A percentile compares a stretch with the other conserved stretches of the same genome.
phyloP scores from a whole-genome alignment of 768 basidiomycete genomes.

The Mycena amicta region DNA sequence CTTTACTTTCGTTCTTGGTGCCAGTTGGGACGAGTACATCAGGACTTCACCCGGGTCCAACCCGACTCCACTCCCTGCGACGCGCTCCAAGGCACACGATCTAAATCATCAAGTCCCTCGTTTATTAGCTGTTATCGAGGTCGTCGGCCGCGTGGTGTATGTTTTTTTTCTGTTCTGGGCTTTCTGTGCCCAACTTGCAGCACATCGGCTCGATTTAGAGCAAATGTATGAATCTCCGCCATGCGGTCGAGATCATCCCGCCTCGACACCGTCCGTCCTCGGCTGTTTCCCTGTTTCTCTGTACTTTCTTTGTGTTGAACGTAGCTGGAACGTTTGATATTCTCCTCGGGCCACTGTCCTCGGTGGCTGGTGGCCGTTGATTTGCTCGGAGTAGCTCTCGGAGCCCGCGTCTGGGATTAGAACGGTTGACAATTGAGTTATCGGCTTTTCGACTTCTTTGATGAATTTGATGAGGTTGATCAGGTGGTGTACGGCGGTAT shows the following conservation, averaged over 20 bases:
- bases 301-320: too few relatives aligned
- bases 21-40: too few relatives aligned
- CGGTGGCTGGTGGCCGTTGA: too few relatives aligned
- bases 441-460: not conserved
- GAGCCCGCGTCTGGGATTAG: too few relatives aligned
- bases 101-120: not conserved
- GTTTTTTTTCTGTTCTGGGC: not conserved
- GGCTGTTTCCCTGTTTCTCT: too few relatives aligned
- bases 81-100: not conserved
- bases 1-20: too few relatives aligned
- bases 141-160: not conserved
- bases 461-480: not conserved
- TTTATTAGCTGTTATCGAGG: not conserved
- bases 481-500: not conserved
- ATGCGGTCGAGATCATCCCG: not conserved
- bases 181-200: not conserved
- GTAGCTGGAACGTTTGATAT: too few relatives aligned
- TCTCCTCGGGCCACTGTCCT: too few relatives aligned
- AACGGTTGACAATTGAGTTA: not conserved
- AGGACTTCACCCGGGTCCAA: too few relatives aligned
- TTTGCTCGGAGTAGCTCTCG: too few relatives aligned
- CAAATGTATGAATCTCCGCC: not conserved
- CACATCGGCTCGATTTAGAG: not conserved
- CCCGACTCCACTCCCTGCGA: too few relatives aligned
- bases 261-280: too few relatives aligned